phyloP scores from a whole-genome alignment of 257 asterid genomes.

The Capsicum chinense region DNA sequence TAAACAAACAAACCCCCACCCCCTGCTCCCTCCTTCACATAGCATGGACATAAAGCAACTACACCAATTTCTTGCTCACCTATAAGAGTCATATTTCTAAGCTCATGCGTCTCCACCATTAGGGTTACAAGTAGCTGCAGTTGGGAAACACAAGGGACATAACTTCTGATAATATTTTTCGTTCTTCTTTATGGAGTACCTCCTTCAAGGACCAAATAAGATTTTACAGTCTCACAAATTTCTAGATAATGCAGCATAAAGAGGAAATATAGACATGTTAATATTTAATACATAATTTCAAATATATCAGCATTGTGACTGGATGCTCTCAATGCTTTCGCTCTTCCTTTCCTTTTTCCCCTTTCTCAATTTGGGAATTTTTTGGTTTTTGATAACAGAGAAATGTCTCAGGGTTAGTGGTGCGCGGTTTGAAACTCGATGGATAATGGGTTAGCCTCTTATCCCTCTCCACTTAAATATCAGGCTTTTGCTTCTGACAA shows the following conservation, averaged over 20 bases:
- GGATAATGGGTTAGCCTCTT: background rate
- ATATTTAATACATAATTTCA: background rate
- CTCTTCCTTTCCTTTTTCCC: background rate
- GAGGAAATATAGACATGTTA: background rate
- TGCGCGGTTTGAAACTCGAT: background rate
- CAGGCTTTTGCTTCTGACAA: background rate
- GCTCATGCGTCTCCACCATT: background rate
- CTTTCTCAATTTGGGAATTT: background rate
- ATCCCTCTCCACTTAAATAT: background rate
- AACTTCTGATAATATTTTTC: background rate
- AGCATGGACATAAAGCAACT: slow-evolving; percentile 1
- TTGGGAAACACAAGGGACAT: background rate
- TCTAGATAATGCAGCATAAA: background rate
- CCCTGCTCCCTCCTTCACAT: background rate
- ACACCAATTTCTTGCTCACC: background rate
- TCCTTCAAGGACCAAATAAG: background rate
- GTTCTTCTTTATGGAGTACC: background rate
- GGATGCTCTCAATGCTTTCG: background rate
- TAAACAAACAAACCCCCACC: background rate
- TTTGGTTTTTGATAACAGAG: background rate
- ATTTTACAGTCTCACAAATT: background rate
- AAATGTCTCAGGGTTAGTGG: background rate
- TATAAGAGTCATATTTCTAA: background rate
- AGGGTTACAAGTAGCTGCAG: background rate
- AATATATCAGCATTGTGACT: background rate